Evolutionary conservation across 495 filamentous ascomycete species (phyloP).

Genomic region (Geopyxis carbonaria): DNA sequence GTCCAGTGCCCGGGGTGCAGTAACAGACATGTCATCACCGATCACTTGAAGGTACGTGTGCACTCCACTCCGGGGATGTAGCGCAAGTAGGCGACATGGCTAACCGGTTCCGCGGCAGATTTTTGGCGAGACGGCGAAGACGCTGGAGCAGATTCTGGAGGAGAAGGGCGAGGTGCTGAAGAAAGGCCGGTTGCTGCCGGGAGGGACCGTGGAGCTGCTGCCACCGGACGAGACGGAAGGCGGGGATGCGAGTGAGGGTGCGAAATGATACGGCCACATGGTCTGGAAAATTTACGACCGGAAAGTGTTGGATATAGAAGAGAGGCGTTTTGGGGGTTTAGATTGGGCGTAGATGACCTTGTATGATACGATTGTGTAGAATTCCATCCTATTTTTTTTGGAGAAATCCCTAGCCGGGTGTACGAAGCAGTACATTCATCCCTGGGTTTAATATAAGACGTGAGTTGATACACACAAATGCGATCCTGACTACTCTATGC

Average conservation of each 20-base stretch:
- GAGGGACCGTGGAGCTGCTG: conserved; percentile 38
- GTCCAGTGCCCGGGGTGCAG: conserved; percentile 73
- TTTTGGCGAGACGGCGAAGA: conserved; percentile 48
- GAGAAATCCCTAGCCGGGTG: too few relatives aligned
- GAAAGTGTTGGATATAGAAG: too few relatives aligned
- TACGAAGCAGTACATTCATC: too few relatives aligned
- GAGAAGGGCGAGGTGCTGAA: conserved; percentile 49
- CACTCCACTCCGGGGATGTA: background rate
- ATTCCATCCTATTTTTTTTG: too few relatives aligned
- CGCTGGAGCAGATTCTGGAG: conserved; percentile 53
- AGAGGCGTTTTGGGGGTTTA: too few relatives aligned
- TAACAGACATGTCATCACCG: conserved; percentile 76
- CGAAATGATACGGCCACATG: too few relatives aligned
- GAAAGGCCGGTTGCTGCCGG: conserved; percentile 31
- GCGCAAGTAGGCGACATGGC: conserved; percentile 7
- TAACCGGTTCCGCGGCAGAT: conserved; percentile 36
- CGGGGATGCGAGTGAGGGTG: conserved; percentile 2
- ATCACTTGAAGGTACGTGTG: conserved; percentile 48
- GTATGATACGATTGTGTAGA: too few relatives aligned
- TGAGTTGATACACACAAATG: too few relatives aligned
- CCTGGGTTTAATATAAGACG: too few relatives aligned
- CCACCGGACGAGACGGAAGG: conserved; percentile 23
- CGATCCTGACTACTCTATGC: too few relatives aligned
- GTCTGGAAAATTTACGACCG: too few relatives aligned
- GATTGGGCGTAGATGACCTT: too few relatives aligned